Percentiles rank a stretch among this genome's conserved stretches.
phyloP scores from a whole-genome alignment of 306 rosid species.

The Arachis hypogaea region DNA sequence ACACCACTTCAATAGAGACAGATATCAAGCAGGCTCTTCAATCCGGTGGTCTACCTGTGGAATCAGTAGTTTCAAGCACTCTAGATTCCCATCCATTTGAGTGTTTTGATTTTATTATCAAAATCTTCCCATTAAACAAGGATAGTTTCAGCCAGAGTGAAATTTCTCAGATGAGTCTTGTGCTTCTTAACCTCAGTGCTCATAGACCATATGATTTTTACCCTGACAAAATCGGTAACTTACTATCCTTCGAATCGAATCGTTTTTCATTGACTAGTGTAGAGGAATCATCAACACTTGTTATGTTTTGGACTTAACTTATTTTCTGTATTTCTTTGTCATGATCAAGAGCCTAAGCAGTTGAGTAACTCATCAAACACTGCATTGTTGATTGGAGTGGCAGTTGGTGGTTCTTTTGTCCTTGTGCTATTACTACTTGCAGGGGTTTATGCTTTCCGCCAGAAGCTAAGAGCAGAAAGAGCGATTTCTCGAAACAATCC shows the following conservation, averaged over 20 bases:
- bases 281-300: slow-evolving; percentile 1
- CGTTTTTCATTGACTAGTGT: neutral
- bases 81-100: neutral
- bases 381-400: slow-evolving; percentile 50
- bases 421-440: slow-evolving; percentile 47
- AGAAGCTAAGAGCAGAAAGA: slow-evolving; percentile 51
- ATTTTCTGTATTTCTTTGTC: neutral
- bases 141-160: slow-evolving; percentile 44
- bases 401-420: slow-evolving; percentile 50
- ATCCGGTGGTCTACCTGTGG: slow-evolving; percentile 32
- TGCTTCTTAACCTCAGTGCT: slow-evolving; percentile 48
- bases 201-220: slow-evolving; percentile 42
- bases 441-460: slow-evolving; percentile 56
- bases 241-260: slow-evolving; percentile 25
- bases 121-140: slow-evolving; percentile 48
- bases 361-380: slow-evolving; percentile 34
- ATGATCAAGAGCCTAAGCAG: neutral
- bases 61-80: slow-evolving; percentile 42
- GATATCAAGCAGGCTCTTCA: neutral
- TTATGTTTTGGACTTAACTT: neutral
- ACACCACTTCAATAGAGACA: slow-evolving; percentile 18
- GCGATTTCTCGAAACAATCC: slow-evolving; percentile 48
- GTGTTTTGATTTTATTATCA: slow-evolving; percentile 29
- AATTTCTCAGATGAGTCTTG: slow-evolving; percentile 31
- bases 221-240: neutral